phyloP scores from a whole-genome alignment of 495 filamentous ascomycete species.

The Cercophora samala region DNA sequence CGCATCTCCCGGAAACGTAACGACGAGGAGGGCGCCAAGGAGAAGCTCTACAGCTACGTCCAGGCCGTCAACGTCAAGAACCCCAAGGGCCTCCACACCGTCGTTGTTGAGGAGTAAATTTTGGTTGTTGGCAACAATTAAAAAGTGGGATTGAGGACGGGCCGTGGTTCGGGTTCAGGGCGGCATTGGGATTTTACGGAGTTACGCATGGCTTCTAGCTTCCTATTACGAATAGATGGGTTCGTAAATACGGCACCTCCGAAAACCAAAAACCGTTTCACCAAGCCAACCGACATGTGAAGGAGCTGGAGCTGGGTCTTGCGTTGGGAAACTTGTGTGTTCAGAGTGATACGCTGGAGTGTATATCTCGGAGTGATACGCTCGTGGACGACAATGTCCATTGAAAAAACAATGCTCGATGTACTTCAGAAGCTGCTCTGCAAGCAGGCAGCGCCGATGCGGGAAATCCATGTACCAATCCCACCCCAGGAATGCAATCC shows the following conservation, averaged over 20 bases:
- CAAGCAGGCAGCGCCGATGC: constrained; percentile 24
- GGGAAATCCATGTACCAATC: constrained; percentile 35
- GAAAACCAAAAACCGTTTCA: constrained; percentile 31
- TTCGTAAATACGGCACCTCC: constrained; percentile 37
- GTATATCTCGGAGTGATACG: constrained; percentile 30
- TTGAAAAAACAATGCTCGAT: constrained; percentile 32
- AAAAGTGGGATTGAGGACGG: constrained; percentile 32
- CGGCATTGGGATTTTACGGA: constrained; percentile 51
- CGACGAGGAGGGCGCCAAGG: constrained; percentile 98
- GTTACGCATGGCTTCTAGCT: constrained; percentile 53
- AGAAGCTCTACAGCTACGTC: constrained; percentile 98
- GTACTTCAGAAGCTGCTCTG: constrained; percentile 28
- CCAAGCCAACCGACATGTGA: constrained; percentile 15
- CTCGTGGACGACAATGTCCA: constrained; percentile 32
- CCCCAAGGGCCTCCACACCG: constrained; percentile 91
- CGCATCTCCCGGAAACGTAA: constrained; percentile 99
- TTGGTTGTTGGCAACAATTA: constrained; percentile 26
- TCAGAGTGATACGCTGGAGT: constrained; percentile 24
- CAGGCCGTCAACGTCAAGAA: constrained; percentile 99
- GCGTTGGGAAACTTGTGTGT: constrained; percentile 10
- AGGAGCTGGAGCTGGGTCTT: constrained; percentile 14
- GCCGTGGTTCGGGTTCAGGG: constrained; percentile 40
- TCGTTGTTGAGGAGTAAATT: constrained; percentile 61
- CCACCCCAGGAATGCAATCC: constrained; percentile 35
- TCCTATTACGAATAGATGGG: constrained; percentile 48